Percentiles rank a stretch among this genome's conserved stretches.
phyloP scores from a whole-genome alignment of 169 alveolate species.

The Amoebophrya sp. region DNA sequence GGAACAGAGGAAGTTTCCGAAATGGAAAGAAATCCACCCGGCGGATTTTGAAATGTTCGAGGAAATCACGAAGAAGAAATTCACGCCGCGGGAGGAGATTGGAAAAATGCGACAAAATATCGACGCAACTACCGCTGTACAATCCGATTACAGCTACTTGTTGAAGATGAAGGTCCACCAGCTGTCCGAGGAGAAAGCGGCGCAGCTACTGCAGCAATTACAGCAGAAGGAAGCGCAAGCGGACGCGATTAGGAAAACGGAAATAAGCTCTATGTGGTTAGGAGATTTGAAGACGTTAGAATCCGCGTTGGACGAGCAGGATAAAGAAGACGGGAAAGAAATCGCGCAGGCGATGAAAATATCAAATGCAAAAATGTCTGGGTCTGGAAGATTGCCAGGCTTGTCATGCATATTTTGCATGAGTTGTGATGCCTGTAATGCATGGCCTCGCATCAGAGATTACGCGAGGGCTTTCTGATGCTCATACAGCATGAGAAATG shows the following conservation, averaged over 20 bases:
- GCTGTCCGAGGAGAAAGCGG: background rate
- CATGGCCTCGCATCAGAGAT: too few relatives aligned
- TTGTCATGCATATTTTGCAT: too few relatives aligned
- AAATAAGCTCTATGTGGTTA: slow-evolving; percentile 39
- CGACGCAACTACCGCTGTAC: background rate
- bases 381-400: too few relatives aligned
- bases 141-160: background rate
- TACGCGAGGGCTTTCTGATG: too few relatives aligned
- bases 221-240: slow-evolving; percentile 39
- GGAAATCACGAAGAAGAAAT: background rate
- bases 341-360: background rate
- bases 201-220: slow-evolving; percentile 32
- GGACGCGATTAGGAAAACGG: slow-evolving; percentile 37
- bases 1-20: background rate
- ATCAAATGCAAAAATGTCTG: too few relatives aligned
- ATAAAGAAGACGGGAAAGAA: background rate
- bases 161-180: slow-evolving; percentile 12
- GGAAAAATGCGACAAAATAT: too few relatives aligned
- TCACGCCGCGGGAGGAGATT: too few relatives aligned
- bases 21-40: background rate
- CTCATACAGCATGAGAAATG: too few relatives aligned
- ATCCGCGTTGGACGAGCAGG: slow-evolving; percentile 49
- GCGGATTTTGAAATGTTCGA: background rate
- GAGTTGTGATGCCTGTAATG: too few relatives aligned
- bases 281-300: slow-evolving; percentile 43